phyloP scores from a whole-genome alignment of 2,329 filamentous ascomycete genomes.

The Zasmidium citrigriseum region DNA sequence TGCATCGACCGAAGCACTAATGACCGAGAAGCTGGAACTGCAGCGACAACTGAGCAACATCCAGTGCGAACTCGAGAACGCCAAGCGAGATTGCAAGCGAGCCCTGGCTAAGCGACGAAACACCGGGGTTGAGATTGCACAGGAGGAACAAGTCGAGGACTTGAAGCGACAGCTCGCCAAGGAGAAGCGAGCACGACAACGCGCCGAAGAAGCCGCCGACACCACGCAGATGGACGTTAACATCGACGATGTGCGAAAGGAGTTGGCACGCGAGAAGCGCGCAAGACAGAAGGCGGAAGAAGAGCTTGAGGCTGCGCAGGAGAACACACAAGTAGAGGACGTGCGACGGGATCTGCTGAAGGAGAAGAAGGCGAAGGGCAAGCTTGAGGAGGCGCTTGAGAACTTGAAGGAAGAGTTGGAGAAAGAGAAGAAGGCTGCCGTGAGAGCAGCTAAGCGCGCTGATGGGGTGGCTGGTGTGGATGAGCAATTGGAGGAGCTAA shows the following conservation, averaged over 20 bases:
- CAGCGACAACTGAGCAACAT: conserved; percentile 75
- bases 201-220: conserved; percentile 40
- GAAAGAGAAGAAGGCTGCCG: conserved; percentile 35
- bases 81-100: conserved; percentile 69
- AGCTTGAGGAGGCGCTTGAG: conserved; percentile 40
- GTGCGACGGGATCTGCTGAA: conserved; percentile 35
- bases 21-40: conserved; percentile 77
- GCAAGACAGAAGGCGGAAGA: conserved; percentile 35
- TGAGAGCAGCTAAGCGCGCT: conserved; percentile 42
- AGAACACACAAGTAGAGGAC: conserved; percentile 35
- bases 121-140: conserved; percentile 50
- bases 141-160: conserved; percentile 44
- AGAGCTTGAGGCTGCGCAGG: conserved; percentile 40
- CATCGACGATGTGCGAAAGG: conserved; percentile 34
- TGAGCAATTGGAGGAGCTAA: conserved; percentile 49
- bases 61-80: conserved; percentile 80
- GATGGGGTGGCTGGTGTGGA: conserved; percentile 44
- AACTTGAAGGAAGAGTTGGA: conserved; percentile 34
- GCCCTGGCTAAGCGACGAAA: conserved; percentile 52
- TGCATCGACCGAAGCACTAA: conserved; percentile 63
- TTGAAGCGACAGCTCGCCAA: conserved; percentile 48
- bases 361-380: conserved; percentile 34
- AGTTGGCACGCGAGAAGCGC: conserved; percentile 35
- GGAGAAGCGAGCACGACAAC: conserved; percentile 48
- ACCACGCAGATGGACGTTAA: conserved; percentile 33